phyloP scores from a whole-genome alignment of 441 rosid species.

The Populus hybrid region DNA sequence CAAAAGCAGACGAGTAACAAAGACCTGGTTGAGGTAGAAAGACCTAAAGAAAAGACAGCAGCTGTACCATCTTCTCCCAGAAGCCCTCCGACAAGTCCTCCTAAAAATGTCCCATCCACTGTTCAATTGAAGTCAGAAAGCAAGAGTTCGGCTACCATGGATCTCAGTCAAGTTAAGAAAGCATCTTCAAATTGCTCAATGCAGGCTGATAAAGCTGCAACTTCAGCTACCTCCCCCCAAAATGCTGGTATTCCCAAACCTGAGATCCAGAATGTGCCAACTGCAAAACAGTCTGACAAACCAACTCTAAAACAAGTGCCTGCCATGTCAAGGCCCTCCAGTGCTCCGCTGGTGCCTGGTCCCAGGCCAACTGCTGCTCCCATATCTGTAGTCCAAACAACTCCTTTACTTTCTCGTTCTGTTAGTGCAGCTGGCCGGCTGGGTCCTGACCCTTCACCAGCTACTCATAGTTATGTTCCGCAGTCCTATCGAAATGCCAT shows the following conservation, averaged over 20 bases:
- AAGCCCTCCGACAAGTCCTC: slow-evolving; percentile 40
- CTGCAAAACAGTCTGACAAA: slow-evolving; percentile 46
- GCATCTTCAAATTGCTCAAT: slow-evolving; percentile 37
- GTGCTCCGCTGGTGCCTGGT: slow-evolving; percentile 79
- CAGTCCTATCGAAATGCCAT: slow-evolving; percentile 82
- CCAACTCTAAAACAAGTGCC: slow-evolving; percentile 42
- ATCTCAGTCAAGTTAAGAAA: slow-evolving; percentile 38
- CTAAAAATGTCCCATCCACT: slow-evolving; percentile 28
- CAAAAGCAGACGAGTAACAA: slow-evolving; percentile 40
- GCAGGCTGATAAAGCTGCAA: slow-evolving; percentile 41
- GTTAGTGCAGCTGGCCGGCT: slow-evolving; percentile 84
- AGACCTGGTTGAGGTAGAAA: slow-evolving; percentile 54
- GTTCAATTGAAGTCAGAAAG: slow-evolving; percentile 46
- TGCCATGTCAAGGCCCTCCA: slow-evolving; percentile 75
- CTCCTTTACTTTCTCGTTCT: slow-evolving; percentile 68
- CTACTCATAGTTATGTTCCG: slow-evolving; percentile 56
- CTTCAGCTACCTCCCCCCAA: slow-evolving; percentile 36
- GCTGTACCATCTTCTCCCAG: slow-evolving; percentile 45
- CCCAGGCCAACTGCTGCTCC: slow-evolving; percentile 50
- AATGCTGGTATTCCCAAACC: slow-evolving; percentile 33
- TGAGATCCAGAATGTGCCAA: slow-evolving; percentile 42
- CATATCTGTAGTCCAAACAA: slow-evolving; percentile 59
- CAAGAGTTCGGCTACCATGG: slow-evolving; percentile 37
- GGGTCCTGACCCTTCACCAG: slow-evolving; percentile 58
- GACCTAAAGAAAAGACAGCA: slow-evolving; percentile 51